phyloP scores from a whole-genome alignment of 176 grass and related monocot species.

The Carex pumila region DNA sequence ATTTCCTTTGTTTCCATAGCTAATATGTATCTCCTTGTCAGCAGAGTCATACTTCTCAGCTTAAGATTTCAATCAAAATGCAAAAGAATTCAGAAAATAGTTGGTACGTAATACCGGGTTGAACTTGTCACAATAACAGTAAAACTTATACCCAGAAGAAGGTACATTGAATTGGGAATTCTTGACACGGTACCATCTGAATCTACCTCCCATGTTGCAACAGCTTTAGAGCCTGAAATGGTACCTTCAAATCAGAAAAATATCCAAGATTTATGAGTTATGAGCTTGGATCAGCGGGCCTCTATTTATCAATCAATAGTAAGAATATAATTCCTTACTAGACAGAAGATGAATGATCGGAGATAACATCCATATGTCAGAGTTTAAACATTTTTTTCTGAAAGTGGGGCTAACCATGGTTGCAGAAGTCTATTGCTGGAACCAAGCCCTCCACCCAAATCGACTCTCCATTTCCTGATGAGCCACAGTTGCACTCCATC shows the following conservation, averaged over 20 bases:
- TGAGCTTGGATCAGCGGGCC: background rate
- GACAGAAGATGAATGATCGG: background rate
- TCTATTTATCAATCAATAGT: conserved; percentile 16
- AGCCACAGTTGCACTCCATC: conserved; percentile 27
- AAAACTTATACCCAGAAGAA: conserved; percentile 65
- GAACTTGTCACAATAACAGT: background rate
- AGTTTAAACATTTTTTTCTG: background rate
- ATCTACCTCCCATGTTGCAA: conserved; percentile 92
- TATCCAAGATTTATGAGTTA: background rate
- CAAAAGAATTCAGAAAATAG: conserved; percentile 17
- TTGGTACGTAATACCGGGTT: background rate
- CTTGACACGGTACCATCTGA: conserved; percentile 40
- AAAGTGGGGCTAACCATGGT: conserved; percentile 54
- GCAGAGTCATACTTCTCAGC: conserved; percentile 40
- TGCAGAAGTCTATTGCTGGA: conserved; percentile 93
- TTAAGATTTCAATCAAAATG: conserved; percentile 26
- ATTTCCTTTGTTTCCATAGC: conserved; percentile 96
- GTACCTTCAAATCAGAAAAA: background rate
- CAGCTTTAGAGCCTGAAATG: conserved; percentile 49
- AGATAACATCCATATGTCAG: background rate
- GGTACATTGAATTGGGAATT: conserved; percentile 82
- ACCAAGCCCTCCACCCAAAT: conserved; percentile 91
- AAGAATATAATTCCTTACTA: background rate
- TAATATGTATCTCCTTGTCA: conserved; percentile 82
- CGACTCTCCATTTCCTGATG: conserved; percentile 39